Evolutionary conservation across 2,329 filamentous ascomycete species (phyloP).

Genomic region (Aspergillus terreus): DNA sequence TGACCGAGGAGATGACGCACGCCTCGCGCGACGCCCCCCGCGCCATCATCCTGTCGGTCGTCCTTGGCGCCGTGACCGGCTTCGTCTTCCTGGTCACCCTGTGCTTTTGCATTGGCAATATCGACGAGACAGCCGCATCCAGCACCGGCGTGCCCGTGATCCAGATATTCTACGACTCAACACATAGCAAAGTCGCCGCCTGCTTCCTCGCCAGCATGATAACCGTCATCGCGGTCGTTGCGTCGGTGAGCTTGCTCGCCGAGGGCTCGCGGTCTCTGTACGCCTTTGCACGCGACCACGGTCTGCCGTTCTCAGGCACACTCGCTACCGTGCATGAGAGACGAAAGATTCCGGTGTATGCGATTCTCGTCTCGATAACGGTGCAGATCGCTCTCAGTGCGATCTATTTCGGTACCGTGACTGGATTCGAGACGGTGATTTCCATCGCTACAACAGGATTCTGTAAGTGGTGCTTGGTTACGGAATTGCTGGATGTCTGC

Average conservation of each 20-base stretch:
- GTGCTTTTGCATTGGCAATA: constrained; percentile 35
- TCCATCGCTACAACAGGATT: constrained; percentile 57
- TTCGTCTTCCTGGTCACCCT: constrained; percentile 39
- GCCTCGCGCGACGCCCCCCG: constrained; percentile 33
- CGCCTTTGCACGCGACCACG: constrained; percentile 44
- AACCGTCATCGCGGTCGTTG: constrained; percentile 35
- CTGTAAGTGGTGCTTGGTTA: constrained; percentile 33
- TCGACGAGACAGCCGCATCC: constrained; percentile 23
- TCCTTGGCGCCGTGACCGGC: constrained; percentile 35
- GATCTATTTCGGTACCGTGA: constrained; percentile 54
- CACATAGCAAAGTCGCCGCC: constrained; percentile 37
- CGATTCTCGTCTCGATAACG: constrained; percentile 44
- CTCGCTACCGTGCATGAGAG: constrained; percentile 31
- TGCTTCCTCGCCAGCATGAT: constrained; percentile 45
- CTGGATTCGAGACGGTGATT: constrained; percentile 55
- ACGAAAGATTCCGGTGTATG: constrained; percentile 48
- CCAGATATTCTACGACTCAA: constrained; percentile 30
- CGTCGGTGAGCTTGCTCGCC: constrained; percentile 30
- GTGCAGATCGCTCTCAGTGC: constrained; percentile 53
- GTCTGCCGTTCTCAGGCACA: constrained; percentile 29
- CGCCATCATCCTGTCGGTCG: constrained; percentile 35
- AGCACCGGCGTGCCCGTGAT: constrained; percentile 32
- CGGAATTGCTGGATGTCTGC: not conserved
- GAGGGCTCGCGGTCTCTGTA: constrained; percentile 36
- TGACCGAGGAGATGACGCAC: constrained; percentile 45